Evolutionary conservation across 2,329 filamentous ascomycete genomes (phyloP).

Genomic region (Pseudomassariella vexata): DNA sequence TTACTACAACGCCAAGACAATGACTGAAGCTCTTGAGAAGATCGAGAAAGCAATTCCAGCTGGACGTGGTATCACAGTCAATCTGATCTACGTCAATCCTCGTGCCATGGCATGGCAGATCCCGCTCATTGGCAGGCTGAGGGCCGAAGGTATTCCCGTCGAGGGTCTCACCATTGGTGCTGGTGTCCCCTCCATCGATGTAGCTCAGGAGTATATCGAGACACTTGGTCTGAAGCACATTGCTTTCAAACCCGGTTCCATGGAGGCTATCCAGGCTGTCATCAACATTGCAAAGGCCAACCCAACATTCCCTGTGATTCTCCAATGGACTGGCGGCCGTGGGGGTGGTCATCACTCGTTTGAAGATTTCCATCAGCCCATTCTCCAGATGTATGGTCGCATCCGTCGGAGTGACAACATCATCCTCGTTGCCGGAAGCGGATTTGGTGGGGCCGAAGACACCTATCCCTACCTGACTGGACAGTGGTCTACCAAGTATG

Average conservation of each 20-base stretch:
- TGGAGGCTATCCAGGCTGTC: constrained; percentile 80
- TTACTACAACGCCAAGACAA: constrained; percentile 76
- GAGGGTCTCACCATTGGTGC: constrained; percentile 90
- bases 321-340: constrained; percentile 93
- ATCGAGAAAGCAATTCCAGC: constrained; percentile 80
- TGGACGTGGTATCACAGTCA: constrained; percentile 82
- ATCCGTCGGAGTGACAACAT: constrained; percentile 84
- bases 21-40: constrained; percentile 78
- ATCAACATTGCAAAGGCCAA: constrained; percentile 95
- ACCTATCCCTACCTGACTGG: constrained; percentile 91
- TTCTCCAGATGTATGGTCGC: constrained; percentile 84
- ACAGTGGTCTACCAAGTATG: constrained; percentile 78
- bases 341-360: constrained; percentile 93
- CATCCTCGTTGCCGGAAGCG: constrained; percentile 82
- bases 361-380: constrained; percentile 90
- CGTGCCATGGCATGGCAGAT: constrained; percentile 91
- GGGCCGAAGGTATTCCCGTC: constrained; percentile 81
- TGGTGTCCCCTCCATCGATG: constrained; percentile 88
- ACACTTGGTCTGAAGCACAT: constrained; percentile 92
- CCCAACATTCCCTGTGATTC: constrained; percentile 82
- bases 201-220: constrained; percentile 89
- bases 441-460: constrained; percentile 84
- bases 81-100: constrained; percentile 87
- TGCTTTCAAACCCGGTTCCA: constrained; percentile 86
- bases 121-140: constrained; percentile 71